Evolutionary conservation across 345 rosid species (phyloP).

Genomic region (Salix koriyanagi): DNA sequence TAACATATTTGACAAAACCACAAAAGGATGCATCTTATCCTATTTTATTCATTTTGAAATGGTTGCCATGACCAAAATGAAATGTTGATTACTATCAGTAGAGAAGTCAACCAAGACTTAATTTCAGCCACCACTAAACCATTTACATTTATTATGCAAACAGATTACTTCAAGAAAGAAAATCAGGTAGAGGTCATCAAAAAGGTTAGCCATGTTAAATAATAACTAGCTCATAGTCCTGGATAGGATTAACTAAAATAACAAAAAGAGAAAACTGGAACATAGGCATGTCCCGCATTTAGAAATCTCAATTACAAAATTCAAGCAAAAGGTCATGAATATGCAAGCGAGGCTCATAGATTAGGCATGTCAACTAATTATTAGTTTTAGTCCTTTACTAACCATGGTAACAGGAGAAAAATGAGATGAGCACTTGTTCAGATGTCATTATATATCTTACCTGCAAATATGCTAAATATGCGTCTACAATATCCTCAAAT

Average conservation of each 20-base stretch:
- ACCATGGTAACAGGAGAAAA: background rate
- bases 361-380: background rate
- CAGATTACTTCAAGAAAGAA: background rate
- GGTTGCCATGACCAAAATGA: background rate
- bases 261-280: background rate
- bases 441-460: slow-evolving; percentile 32
- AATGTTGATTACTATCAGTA: background rate
- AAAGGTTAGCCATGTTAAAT: background rate
- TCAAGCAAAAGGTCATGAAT: background rate
- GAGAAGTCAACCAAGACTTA: background rate
- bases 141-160: background rate
- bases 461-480: slow-evolving; percentile 87
- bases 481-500: slow-evolving; percentile 85
- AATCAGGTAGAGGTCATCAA: background rate
- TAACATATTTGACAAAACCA: background rate
- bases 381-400: background rate
- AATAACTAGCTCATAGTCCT: background rate
- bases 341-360: background rate
- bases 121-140: background rate
- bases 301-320: background rate
- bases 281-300: background rate
- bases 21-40: background rate
- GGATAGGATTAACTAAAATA: background rate
- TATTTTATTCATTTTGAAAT: background rate
- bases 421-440: background rate